Evolutionary conservation across 2,329 filamentous ascomycete genomes (phyloP).

Genomic region (Periconia macrospinosa): DNA sequence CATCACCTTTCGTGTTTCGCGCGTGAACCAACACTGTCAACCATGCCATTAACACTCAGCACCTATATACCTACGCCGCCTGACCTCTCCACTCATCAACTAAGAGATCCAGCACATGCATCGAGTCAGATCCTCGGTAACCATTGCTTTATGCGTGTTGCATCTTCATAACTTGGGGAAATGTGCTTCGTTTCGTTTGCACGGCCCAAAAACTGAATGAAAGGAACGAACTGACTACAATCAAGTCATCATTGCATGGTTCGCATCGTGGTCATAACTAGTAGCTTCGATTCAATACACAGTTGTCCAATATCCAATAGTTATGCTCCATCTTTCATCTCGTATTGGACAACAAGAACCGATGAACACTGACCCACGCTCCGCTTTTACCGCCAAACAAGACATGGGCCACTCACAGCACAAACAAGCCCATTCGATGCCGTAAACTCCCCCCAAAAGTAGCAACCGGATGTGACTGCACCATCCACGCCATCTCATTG

Average conservation of each 20-base stretch:
- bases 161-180: conserved; percentile 1
- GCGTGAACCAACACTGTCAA: neutral
- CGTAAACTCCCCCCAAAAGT: neutral
- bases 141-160: neutral
- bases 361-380: neutral
- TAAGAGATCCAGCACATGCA: neutral
- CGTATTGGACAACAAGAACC: conserved; percentile 6
- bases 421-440: neutral
- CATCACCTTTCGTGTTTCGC: neutral
- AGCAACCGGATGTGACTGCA: neutral
- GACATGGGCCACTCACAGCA: conserved; percentile 1
- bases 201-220: neutral
- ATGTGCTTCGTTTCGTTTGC: neutral
- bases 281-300: conserved; percentile 2
- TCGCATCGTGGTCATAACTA: neutral
- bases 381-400: conserved; percentile 6
- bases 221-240: neutral
- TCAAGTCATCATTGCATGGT: neutral
- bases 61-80: neutral
- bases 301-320: neutral
- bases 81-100: neutral
- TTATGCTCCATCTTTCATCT: conserved; percentile 3
- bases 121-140: neutral
- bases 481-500: too few relatives aligned
- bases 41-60: neutral